A percentile compares a stretch with the other conserved stretches of the same genome.
Conservation (phyloP, 2,329 filamentous ascomycete genomes). For the Chaetothyriales sp. region DNA sequence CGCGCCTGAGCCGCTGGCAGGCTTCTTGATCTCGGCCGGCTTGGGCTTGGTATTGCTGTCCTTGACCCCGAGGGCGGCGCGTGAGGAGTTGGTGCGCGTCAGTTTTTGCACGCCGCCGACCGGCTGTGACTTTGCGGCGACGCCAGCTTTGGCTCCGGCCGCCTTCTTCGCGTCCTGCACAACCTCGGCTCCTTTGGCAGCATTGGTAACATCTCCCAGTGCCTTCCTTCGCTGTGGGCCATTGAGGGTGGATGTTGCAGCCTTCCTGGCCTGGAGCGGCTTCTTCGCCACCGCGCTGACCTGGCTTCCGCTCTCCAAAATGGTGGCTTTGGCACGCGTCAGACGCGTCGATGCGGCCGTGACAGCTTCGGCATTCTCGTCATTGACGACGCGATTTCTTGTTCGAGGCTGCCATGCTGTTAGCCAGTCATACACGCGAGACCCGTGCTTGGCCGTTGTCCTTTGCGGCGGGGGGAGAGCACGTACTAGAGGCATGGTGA, state of each 20-base stretch:
- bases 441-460: slow-evolving; percentile 3
- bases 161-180: slow-evolving; percentile 59
- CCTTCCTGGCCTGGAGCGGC: slow-evolving; percentile 56
- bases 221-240: slow-evolving; percentile 56
- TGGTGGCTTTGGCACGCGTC: slow-evolving; percentile 82
- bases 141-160: slow-evolving; percentile 44
- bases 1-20: slow-evolving; percentile 56
- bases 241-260: slow-evolving; percentile 34
- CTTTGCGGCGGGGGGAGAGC: not conserved
- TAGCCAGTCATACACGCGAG: slow-evolving; percentile 22
- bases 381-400: slow-evolving; percentile 60
- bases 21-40: slow-evolving; percentile 51
- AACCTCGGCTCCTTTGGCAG: slow-evolving; percentile 55
- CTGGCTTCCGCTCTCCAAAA: slow-evolving; percentile 32
- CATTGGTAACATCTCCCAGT: slow-evolving; percentile 90
- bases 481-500: slow-evolving; percentile 18
- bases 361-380: slow-evolving; percentile 90
- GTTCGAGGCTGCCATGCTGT: slow-evolving; percentile 47
- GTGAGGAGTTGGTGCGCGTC: slow-evolving; percentile 43
- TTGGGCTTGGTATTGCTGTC: slow-evolving; percentile 46
- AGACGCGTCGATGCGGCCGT: slow-evolving; percentile 55
- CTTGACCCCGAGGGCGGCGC: slow-evolving; percentile 50
- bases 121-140: slow-evolving; percentile 63
- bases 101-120: slow-evolving; percentile 66
- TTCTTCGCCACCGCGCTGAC: slow-evolving; percentile 47